phyloP scores from a whole-genome alignment of 768 basidiomycete genomes.

The Podaxis sp. region DNA sequence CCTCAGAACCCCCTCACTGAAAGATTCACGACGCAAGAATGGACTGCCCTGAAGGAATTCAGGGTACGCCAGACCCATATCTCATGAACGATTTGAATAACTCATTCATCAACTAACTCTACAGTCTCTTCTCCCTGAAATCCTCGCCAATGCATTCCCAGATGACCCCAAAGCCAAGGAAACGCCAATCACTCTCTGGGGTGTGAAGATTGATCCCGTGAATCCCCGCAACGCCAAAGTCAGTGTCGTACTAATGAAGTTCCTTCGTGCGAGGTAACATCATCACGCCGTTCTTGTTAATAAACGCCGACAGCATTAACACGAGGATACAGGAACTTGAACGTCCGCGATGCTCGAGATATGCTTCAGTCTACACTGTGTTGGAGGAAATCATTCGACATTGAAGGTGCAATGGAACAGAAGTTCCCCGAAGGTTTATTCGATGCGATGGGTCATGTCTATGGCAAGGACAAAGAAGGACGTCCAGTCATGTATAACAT shows the following conservation, averaged over 20 bases:
- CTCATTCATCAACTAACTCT: neutral
- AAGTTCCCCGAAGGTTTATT: slow-evolving; percentile 61
- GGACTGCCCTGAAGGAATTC: slow-evolving; percentile 64
- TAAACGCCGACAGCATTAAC: neutral
- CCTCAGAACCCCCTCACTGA: slow-evolving; percentile 67
- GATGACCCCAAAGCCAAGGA: slow-evolving; percentile 49
- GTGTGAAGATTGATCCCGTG: slow-evolving; percentile 59
- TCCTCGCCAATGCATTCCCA: slow-evolving; percentile 56
- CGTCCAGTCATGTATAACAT: slow-evolving; percentile 77
- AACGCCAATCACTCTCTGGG: slow-evolving; percentile 62
- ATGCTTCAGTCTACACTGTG: slow-evolving; percentile 67
- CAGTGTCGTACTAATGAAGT: slow-evolving; percentile 79
- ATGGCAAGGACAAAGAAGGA: slow-evolving; percentile 67
- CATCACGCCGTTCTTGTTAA: neutral
- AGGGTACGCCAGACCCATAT: slow-evolving; percentile 38
- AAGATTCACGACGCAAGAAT: slow-evolving; percentile 68
- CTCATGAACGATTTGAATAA: neutral
- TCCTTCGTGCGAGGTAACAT: slow-evolving; percentile 68
- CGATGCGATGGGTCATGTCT: slow-evolving; percentile 57
- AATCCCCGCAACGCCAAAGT: slow-evolving; percentile 57
- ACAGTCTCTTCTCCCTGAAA: slow-evolving; percentile 42
- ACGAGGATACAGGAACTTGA: slow-evolving; percentile 40
- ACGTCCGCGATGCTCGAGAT: slow-evolving; percentile 47
- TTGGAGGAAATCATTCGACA: slow-evolving; percentile 66
- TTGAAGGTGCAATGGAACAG: slow-evolving; percentile 57